Conservation (phyloP, 768 basidiomycete species). For the Russula sp. region DNA sequence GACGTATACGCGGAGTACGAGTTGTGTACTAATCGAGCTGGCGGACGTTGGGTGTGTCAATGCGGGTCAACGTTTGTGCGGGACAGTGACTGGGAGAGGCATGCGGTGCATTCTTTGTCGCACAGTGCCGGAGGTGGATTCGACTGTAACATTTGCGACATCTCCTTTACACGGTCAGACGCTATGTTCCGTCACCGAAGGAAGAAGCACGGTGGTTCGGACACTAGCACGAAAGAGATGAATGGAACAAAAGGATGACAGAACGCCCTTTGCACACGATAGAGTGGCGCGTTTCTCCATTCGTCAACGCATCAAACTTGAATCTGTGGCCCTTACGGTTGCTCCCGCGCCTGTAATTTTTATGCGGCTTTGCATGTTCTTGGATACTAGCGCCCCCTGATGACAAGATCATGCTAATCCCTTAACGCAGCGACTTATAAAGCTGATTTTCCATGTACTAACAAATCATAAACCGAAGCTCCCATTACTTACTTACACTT, state of each 20-base stretch:
- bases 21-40: not conserved
- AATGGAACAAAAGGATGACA: not conserved
- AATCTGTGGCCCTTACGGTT: not conserved
- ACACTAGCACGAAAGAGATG: not conserved
- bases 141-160: conserved; percentile 17
- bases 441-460: not conserved
- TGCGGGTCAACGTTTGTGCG: conserved; percentile 16
- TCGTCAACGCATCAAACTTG: not conserved
- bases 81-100: conserved; percentile 21
- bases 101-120: conserved; percentile 14
- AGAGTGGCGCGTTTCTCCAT: not conserved
- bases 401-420: not conserved
- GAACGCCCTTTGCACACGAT: not conserved
- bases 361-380: not conserved
- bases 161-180: conserved; percentile 18
- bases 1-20: conserved; percentile 15
- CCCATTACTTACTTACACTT: not conserved
- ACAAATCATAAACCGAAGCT: not conserved
- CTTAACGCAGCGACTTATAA: not conserved
- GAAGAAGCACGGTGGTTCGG: conserved; percentile 17
- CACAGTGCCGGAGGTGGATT: conserved; percentile 14
- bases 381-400: not conserved
- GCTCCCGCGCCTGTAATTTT: not conserved
- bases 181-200: conserved; percentile 18
- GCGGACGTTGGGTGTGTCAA: conserved; percentile 18